Conservation (phyloP, 495 filamentous ascomycete genomes). For the Neurospora cerealis region DNA sequence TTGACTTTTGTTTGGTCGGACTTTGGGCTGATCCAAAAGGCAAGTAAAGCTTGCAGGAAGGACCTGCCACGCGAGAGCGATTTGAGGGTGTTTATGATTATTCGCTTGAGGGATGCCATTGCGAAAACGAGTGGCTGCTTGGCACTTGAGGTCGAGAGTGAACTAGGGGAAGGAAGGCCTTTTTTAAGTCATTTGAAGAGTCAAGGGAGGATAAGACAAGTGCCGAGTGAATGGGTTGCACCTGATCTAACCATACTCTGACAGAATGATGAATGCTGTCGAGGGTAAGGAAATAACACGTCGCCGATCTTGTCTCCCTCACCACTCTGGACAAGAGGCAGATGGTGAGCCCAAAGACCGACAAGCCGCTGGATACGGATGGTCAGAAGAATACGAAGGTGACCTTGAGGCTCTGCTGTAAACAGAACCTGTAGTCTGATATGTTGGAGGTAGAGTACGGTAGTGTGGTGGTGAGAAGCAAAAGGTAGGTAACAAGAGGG, state of each 20-base stretch:
- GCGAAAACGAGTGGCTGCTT: slow-evolving; percentile 35
- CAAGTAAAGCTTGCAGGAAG: slow-evolving; percentile 39
- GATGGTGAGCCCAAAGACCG: neutral
- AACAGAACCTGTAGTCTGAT: neutral
- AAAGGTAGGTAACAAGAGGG: neutral
- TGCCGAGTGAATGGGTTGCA: neutral
- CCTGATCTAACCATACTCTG: neutral
- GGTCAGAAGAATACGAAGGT: neutral
- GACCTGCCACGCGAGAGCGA: slow-evolving; percentile 42
- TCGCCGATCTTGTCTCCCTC: neutral
- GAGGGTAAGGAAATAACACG: neutral
- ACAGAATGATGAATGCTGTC: neutral
- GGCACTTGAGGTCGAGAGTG: slow-evolving; percentile 20
- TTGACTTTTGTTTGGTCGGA: slow-evolving; percentile 9
- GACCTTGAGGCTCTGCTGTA: neutral
- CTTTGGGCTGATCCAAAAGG: slow-evolving; percentile 36
- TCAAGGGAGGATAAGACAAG: neutral
- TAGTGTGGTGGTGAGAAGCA: neutral
- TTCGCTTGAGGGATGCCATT: slow-evolving; percentile 37
- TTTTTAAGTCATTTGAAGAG: slow-evolving; percentile 16
- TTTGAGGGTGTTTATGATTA: slow-evolving; percentile 33
- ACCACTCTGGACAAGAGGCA: neutral
- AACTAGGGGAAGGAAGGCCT: neutral
- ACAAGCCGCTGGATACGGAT: neutral
- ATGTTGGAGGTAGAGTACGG: neutral